Evolutionary conservation across 345 rosid species (phyloP), one percentile per base, ranked within the genome.

Genomic region (Linum usitatissimum): DNA sequence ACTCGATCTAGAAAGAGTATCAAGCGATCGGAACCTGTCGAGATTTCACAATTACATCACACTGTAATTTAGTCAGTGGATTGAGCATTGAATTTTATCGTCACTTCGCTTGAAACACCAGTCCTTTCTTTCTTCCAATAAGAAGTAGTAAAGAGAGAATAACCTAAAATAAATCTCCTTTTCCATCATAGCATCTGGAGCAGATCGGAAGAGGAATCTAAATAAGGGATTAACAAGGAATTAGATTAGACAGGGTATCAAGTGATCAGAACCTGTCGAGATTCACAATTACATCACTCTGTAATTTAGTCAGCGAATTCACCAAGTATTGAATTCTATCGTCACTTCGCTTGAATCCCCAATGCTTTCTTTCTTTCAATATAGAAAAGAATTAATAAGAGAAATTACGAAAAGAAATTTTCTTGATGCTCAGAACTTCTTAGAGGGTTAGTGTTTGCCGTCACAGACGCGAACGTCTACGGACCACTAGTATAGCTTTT

Each of bases 251-350:
- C 2, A 6, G 8, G 10, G 34, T 53, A 45, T 13, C 40, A 57
- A 61, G 81, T 83, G 75, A 79, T 82, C 82, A 67, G 81, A 82
- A 79, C 80, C 83, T 77, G 78, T 81, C 79, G 81, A 74, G 81
- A 79, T 82, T 70, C 80, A 71, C 9, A 6, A 15, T 64, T 62
- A 77, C 86, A 82, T 79, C 86, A 82, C 71, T 63, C 21, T 17
- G 17, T 56, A 45, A 9, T 20, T 58, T 49, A 63, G 53, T 82
- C 81, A 82, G 86, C 63, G 80, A 80, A 82, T 82, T 79, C 75
- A 79, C 80, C 75, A 81, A 76, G 73, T 18, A 42, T 77, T 83
- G 73, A 69, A 62, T 71, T 67, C 63, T 73, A 67, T 82, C 83
- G 40, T 82, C 86, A 75, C 70, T 63, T 76, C 86, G 78, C 79